Percentiles rank a stretch among this genome's conserved stretches.
Evolutionary conservation across 148 eudicot species (phyloP).

Genomic region (Chenopodium berlandieri): DNA sequence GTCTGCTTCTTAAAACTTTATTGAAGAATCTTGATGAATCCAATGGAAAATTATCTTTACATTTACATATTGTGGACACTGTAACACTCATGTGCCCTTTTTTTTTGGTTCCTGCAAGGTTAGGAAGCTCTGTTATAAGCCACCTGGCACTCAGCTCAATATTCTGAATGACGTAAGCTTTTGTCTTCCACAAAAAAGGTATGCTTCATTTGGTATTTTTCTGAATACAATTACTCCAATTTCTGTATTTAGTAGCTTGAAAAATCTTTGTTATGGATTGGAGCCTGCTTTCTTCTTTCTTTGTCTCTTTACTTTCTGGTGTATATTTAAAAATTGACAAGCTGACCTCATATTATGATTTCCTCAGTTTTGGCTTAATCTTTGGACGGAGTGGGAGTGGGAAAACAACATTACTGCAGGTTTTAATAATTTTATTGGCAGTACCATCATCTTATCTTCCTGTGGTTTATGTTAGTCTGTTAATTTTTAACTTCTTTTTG

Average conservation of each 20-base stretch:
- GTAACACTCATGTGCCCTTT: background rate
- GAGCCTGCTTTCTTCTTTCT: background rate
- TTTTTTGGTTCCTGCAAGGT: conserved; percentile 40
- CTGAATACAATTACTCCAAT: background rate
- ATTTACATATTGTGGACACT: background rate
- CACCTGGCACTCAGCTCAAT: conserved; percentile 77
- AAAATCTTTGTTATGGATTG: background rate
- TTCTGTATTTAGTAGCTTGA: conserved; percentile 5
- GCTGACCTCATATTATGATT: conserved; percentile 20
- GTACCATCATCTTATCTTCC: background rate
- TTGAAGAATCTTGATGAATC: background rate
- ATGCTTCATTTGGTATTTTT: background rate
- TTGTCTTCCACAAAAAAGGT: conserved; percentile 75
- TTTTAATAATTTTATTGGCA: conserved; percentile 23
- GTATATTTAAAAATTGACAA: background rate
- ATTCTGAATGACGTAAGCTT: conserved; percentile 65
- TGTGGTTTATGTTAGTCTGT: background rate
- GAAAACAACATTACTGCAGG: conserved; percentile 96
- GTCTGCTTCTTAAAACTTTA: background rate
- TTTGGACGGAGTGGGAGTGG: conserved; percentile 99
- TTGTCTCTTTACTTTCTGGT: background rate
- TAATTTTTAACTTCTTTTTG: conserved; percentile 17
- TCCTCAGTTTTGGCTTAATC: conserved; percentile 78
- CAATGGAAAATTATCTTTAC: background rate
- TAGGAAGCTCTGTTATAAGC: conserved; percentile 65